phyloP scores from a whole-genome alignment of 306 rosid genomes.

The Pachyrhizus erosus region DNA sequence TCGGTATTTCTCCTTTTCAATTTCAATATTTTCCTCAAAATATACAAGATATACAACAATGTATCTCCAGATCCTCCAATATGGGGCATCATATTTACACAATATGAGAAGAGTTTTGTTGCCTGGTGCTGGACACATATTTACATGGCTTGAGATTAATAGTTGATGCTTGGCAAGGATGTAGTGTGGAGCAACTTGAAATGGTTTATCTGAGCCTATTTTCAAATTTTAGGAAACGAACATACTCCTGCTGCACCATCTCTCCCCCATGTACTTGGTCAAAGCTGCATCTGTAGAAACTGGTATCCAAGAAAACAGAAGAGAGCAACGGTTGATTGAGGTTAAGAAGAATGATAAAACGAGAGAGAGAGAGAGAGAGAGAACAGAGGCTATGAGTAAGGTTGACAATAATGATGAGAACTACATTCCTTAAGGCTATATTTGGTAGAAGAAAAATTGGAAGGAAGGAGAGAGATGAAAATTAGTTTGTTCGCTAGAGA shows the following conservation, averaged over 20 bases:
- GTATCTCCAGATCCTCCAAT: constrained; percentile 35
- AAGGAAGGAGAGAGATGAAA: too few relatives aligned
- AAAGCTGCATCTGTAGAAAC: constrained; percentile 79
- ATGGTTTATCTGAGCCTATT: constrained; percentile 45
- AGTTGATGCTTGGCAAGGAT: constrained; percentile 19
- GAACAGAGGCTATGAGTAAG: constrained; percentile 14
- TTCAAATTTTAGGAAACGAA: constrained; percentile 67
- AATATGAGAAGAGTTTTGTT: constrained; percentile 15
- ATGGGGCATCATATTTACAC: constrained; percentile 52
- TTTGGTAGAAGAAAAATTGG: too few relatives aligned
- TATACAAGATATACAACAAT: constrained; percentile 40
- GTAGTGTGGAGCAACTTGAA: constrained; percentile 13
- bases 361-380: background rate
- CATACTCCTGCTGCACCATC: constrained; percentile 74
- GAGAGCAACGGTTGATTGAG: constrained; percentile 20
- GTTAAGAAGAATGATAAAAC: background rate
- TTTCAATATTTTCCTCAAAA: background rate
- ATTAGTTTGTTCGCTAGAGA: too few relatives aligned
- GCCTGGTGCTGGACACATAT: constrained; percentile 44
- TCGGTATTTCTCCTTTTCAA: constrained; percentile 16
- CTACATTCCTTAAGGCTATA: background rate
- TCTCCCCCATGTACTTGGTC: constrained; percentile 77
- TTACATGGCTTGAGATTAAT: constrained; percentile 47
- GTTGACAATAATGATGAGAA: background rate
- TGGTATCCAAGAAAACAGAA: constrained; percentile 39